phyloP scores from a whole-genome alignment of 345 rosid genomes.

The Cochlearia excelsa region DNA sequence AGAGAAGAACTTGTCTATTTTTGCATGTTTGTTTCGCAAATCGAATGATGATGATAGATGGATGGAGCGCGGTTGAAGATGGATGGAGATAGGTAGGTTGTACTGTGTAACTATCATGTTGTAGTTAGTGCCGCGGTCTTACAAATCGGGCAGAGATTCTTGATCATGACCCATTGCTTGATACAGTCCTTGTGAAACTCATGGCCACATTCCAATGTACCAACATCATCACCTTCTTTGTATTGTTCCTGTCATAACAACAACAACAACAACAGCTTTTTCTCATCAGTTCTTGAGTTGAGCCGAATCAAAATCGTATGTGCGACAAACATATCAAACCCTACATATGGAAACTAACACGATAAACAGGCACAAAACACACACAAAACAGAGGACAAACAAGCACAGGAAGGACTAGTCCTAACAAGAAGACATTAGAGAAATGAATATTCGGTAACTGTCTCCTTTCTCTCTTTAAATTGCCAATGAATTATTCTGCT shows the following conservation, averaged over 20 bases:
- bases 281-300: constrained; percentile 8
- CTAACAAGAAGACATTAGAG: no score
- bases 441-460: no score
- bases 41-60: not conserved
- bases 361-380: not conserved
- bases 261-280: constrained; percentile 9
- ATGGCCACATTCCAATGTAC: constrained; percentile 79
- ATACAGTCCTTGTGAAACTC: constrained; percentile 69
- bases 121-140: constrained; percentile 56
- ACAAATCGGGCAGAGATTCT: constrained; percentile 88
- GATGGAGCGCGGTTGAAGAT: constrained; percentile 3
- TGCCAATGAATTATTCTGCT: not conserved
- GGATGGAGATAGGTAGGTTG: not conserved
- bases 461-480: not conserved
- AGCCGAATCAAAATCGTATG: not conserved
- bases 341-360: not conserved
- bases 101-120: constrained; percentile 25
- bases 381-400: not conserved
- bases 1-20: not conserved
- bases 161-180: constrained; percentile 80
- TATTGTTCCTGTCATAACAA: constrained; percentile 67
- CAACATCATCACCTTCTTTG: constrained; percentile 63
- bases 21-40: not conserved
- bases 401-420: no score
- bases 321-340: not conserved